Conservation (phyloP, 2,329 filamentous ascomycete species). For the Calonectria multiphialidica region DNA sequence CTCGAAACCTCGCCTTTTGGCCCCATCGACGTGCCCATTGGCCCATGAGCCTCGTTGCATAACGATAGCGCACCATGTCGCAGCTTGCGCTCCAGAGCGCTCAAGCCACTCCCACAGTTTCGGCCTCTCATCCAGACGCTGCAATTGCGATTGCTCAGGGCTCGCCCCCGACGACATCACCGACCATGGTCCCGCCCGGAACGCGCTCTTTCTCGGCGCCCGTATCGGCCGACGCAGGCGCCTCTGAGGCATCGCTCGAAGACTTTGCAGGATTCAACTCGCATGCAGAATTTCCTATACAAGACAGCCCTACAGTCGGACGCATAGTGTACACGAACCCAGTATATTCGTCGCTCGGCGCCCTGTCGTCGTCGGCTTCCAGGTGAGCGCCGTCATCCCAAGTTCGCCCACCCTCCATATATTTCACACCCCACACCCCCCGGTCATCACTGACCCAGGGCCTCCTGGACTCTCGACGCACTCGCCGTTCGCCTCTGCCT, state of each 20-base stretch:
- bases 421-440: constrained; percentile 34
- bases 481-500: constrained; percentile 39
- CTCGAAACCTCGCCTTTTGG: constrained; percentile 48
- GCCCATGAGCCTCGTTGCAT: constrained; percentile 44
- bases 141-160: constrained; percentile 12
- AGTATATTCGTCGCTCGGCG: constrained; percentile 35
- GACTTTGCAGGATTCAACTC: constrained; percentile 31
- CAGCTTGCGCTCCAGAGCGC: constrained; percentile 63
- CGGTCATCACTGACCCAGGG: constrained; percentile 35
- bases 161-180: constrained; percentile 13
- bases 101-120: constrained; percentile 46
- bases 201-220: constrained; percentile 24
- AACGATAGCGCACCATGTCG: constrained; percentile 62
- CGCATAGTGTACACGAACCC: constrained; percentile 43
- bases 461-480: constrained; percentile 35
- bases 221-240: constrained; percentile 15
- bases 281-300: constrained; percentile 41
- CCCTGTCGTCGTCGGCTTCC: constrained; percentile 39
- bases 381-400: constrained; percentile 45
- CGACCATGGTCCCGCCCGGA: constrained; percentile 22
- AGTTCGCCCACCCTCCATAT: constrained; percentile 27
- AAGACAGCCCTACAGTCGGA: constrained; percentile 63
- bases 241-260: constrained; percentile 18
- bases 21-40: constrained; percentile 38
- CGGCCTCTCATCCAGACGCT: constrained; percentile 23